These are phyloP conservation scores for Parafenestella ontariensis DNA, from an alignment of 2,329 filamentous ascomycete species.

Conservation along the genomic window DNA sequence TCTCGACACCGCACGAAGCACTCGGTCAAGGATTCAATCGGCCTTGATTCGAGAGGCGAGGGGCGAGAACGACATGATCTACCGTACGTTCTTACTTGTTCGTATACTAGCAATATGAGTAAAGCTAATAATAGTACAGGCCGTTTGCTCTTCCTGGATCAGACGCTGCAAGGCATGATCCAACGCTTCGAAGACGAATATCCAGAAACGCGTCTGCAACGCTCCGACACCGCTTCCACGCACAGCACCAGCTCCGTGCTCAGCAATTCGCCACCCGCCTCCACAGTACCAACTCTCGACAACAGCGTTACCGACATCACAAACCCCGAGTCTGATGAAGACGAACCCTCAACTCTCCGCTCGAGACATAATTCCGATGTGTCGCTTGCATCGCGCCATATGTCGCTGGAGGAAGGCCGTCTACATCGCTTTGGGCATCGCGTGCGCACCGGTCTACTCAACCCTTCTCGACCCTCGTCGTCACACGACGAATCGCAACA, in stretches of 20 bases:
- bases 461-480: slow-evolving; percentile 37
- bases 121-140: slow-evolving; percentile 54
- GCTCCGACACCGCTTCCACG: slow-evolving; percentile 36
- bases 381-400: slow-evolving; percentile 69
- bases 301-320: slow-evolving; percentile 35
- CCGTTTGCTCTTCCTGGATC: slow-evolving; percentile 83
- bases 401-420: slow-evolving; percentile 72
- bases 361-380: slow-evolving; percentile 70
- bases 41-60: slow-evolving; percentile 78
- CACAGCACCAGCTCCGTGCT: slow-evolving; percentile 44
- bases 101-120: background rate
- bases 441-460: slow-evolving; percentile 68
- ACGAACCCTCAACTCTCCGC: slow-evolving; percentile 54
- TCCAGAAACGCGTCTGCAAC: slow-evolving; percentile 76
- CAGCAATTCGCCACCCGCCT: slow-evolving; percentile 39
- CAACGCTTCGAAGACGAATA: slow-evolving; percentile 96
- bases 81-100: slow-evolving; percentile 66
- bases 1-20: slow-evolving; percentile 86
- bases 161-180: slow-evolving; percentile 89
- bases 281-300: slow-evolving; percentile 37
- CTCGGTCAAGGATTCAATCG: slow-evolving; percentile 80
- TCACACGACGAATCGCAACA: slow-evolving; percentile 19
- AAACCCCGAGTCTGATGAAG: slow-evolving; percentile 51
- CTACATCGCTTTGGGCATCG: slow-evolving; percentile 73
- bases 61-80: slow-evolving; percentile 74